Evolutionary conservation across 2,329 filamentous ascomycete species (phyloP).

Genomic region (Fusarium sp.): DNA sequence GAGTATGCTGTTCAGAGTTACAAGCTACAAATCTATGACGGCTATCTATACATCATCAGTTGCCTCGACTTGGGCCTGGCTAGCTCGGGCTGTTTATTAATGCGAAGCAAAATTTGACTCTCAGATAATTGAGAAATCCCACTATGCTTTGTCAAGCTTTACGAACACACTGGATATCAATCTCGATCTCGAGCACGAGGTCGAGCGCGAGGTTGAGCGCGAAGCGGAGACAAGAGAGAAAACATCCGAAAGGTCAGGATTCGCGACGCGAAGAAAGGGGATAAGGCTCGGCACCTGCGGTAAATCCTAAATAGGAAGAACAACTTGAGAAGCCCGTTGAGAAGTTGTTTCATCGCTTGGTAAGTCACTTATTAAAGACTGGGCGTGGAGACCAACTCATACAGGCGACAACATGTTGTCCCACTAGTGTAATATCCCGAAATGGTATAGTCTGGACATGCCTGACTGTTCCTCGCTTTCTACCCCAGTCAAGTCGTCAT

Average conservation of each 20-base stretch:
- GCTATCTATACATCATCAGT: neutral
- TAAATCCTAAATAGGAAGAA: neutral
- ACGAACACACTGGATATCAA: neutral
- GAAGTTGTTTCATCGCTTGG: neutral
- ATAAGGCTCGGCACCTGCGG: neutral
- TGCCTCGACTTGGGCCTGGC: neutral
- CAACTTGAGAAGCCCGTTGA: neutral
- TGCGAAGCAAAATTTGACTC: neutral
- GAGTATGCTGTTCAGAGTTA: neutral
- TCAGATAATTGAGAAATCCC: neutral
- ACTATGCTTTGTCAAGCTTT: neutral
- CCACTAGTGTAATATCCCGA: slow-evolving; percentile 1
- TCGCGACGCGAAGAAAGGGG: neutral
- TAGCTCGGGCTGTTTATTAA: neutral
- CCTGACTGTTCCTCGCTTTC: neutral
- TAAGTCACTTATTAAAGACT: neutral
- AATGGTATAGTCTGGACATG: neutral
- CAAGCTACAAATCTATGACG: neutral
- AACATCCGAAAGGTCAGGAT: neutral
- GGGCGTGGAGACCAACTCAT: neutral
- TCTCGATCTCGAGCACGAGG: neutral
- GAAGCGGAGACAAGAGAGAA: neutral
- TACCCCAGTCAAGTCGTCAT: neutral
- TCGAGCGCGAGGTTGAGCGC: neutral
- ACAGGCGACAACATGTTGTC: neutral